phyloP scores from a whole-genome alignment of 75 land plant species.

The Adiantum capillusveneris region DNA sequence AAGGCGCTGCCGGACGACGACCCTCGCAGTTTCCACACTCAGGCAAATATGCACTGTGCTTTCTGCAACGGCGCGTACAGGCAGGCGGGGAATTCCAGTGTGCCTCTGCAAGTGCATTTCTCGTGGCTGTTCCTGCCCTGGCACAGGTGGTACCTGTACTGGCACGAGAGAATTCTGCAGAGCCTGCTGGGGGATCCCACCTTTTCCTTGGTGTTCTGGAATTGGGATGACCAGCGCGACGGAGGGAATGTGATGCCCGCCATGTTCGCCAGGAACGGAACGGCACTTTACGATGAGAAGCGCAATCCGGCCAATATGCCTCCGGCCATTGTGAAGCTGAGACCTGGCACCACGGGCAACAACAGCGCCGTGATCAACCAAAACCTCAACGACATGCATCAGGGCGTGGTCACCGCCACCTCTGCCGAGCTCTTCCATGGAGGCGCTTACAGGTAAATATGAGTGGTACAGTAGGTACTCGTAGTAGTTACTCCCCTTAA shows the following conservation, averaged over 20 bases:
- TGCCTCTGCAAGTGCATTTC: no score
- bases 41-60: no score
- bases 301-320: constrained; percentile 5
- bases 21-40: no score
- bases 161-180: constrained; percentile 22
- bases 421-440: not conserved
- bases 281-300: not conserved
- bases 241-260: constrained; percentile 17
- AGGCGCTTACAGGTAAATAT: constrained; percentile 3
- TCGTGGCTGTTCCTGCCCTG: no score
- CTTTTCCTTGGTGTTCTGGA: constrained; percentile 25
- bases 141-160: constrained; percentile 10
- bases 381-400: not conserved
- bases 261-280: constrained; percentile 2
- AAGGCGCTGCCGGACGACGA: no score
- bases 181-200: constrained; percentile 31
- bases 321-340: not conserved
- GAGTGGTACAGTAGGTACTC: no score
- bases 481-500: no score
- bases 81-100: constrained; percentile 24
- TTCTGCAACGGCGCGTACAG: no score
- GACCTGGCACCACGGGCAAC: not conserved
- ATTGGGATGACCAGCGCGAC: constrained; percentile 33
- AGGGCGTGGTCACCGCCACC: not conserved
- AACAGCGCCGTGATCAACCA: not conserved